Evolutionary conservation across 306 rosid species (phyloP).

Genomic region (Quercus suber): DNA sequence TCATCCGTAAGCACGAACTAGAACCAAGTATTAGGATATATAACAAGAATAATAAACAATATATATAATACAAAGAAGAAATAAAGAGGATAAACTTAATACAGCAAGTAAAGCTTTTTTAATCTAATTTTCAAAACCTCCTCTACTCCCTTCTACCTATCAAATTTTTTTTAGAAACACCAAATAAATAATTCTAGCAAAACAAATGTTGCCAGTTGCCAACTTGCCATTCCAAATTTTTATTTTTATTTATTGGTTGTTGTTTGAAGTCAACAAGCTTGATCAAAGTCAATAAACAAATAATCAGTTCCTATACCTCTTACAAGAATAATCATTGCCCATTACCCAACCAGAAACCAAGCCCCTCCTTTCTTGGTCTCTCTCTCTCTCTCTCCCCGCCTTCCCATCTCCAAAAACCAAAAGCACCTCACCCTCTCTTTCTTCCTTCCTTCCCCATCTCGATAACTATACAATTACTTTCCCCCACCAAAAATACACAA

Average conservation of each 20-base stretch:
- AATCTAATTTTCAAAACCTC: no score
- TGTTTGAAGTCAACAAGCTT: not conserved
- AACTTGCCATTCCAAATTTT: not conserved
- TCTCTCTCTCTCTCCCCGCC: not conserved
- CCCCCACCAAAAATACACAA: not conserved
- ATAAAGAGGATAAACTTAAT: no score
- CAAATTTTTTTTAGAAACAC: no score
- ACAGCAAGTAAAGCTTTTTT: no score
- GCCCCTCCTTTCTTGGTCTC: no score
- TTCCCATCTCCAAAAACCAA: not conserved
- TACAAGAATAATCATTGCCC: not conserved
- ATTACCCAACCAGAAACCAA: not conserved
- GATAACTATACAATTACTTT: not conserved
- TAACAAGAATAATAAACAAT: no score
- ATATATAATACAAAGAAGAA: no score
- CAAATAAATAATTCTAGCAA: no score
- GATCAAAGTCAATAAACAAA: slow-evolving; percentile 22
- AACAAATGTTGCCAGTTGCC: no score
- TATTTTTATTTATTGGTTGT: not conserved
- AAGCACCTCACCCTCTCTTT: not conserved
- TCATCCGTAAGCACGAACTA: no score
- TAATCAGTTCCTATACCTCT: not conserved
- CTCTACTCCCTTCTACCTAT: no score
- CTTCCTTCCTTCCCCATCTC: not conserved
- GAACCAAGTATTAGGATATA: no score